Base-by-base conservation (phyloP, 2,329 filamentous ascomycete species). In the Ploettnerulaceae sp. region DNA sequence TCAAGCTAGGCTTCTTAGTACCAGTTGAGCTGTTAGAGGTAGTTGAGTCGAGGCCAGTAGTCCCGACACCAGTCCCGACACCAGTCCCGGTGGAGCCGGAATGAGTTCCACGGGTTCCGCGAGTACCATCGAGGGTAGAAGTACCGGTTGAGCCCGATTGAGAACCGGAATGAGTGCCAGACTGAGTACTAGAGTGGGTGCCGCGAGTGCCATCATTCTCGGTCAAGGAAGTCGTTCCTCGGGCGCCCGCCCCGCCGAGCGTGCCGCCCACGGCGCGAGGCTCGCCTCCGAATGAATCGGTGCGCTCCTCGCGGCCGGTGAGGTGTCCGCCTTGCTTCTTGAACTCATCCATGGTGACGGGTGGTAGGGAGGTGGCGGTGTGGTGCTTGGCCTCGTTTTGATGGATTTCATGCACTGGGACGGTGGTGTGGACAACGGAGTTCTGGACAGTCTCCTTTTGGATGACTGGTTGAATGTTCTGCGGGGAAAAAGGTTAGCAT, bases 351-450 rank as follows among this genome's bases (percentile, higher is more conserved):
- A 88, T 71, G 26, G 70, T 79, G 61, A 86, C 79, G 8, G 76
- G 65, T 1, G 84, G 83, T 0, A 88, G 71, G 3, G 76, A 71
- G 0, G 81, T 80, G 1, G 80, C 74, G 33, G 73, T 71, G 60
- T 89, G 84, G 61, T 85, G 79, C 49, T 84, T 74, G 1, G 82
- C 71, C 11, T 76, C 71, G 40, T 82, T 79, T 57, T 86, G 80
- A 61, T 88, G 84, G 2, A 77, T 75, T 67, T 89, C 84, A 54
- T 88, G 84, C 32, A 89, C 74, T 0, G 84, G 84, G 0, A 84
- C 71, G 1, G 81, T 86, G 18, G 80, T 87, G 69, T 89, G 85
- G 1, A 86, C 71, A 3, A 88, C 75, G 12, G 78, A 72, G 1
- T 81, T 82, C 53, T 84, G 76, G 21, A 87, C 69, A 1, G 75